phyloP scores from a whole-genome alignment of 768 basidiomycete species.

The Leccinum arenicola region DNA sequence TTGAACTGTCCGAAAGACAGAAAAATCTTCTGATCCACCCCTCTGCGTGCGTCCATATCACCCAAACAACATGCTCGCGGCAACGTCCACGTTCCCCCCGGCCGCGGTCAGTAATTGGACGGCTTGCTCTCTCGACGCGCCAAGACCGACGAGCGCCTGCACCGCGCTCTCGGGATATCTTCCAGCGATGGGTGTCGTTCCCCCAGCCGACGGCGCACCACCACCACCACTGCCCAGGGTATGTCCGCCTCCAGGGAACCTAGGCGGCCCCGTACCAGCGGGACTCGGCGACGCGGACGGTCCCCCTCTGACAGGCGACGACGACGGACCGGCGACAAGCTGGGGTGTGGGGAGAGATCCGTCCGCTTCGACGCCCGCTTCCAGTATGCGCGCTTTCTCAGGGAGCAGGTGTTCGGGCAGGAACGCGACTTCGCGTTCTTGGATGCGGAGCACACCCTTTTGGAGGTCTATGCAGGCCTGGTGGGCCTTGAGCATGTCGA shows the following conservation, averaged over 20 bases:
- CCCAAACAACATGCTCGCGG: constrained; percentile 83
- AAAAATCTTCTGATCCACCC: not conserved
- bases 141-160: constrained; percentile 67
- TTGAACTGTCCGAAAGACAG: not conserved
- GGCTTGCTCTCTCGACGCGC: constrained; percentile 74
- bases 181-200: constrained; percentile 44
- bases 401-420: constrained; percentile 94
- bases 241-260: constrained; percentile 71
- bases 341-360: constrained; percentile 18
- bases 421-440: constrained; percentile 85
- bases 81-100: constrained; percentile 83
- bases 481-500: constrained; percentile 99
- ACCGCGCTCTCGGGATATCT: constrained; percentile 60
- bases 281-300: constrained; percentile 34
- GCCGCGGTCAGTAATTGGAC: constrained; percentile 73
- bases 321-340: constrained; percentile 14
- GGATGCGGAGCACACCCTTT: constrained; percentile 88
- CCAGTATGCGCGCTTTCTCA: constrained; percentile 59
- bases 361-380: constrained; percentile 31
- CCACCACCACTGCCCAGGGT: constrained; percentile 43
- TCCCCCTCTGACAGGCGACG: constrained; percentile 2
- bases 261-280: constrained; percentile 31
- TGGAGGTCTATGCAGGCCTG: constrained; percentile 94
- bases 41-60: not conserved
- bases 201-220: not conserved